Percentiles rank a stretch among this genome's conserved stretches.
These are phyloP conservation scores for Luzula sylvatica DNA, from an alignment of 176 grass and related monocot genomes.

Conservation along the genomic window DNA sequence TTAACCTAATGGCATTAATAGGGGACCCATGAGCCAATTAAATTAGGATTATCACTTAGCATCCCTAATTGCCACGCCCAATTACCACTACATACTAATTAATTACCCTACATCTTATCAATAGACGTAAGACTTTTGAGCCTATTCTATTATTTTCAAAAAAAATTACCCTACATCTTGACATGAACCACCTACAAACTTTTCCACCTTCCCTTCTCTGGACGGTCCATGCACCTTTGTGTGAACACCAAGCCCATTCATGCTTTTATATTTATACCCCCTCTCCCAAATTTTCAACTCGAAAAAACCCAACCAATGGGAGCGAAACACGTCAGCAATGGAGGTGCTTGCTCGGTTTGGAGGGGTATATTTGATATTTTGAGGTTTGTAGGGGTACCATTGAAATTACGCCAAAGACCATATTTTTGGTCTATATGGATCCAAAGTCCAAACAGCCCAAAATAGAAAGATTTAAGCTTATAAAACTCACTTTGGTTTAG, in stretches of 20 bases:
- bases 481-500: constrained; percentile 43
- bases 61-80: constrained; percentile 14
- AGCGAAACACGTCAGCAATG: constrained; percentile 23
- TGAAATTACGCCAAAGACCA: too few species aligned
- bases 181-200: constrained; percentile 65
- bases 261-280: constrained; percentile 11
- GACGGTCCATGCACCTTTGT: constrained; percentile 10
- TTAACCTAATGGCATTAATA: constrained; percentile 17
- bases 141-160: too few species aligned
- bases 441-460: neutral
- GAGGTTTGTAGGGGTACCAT: too few species aligned
- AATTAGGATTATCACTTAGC: constrained; percentile 11
- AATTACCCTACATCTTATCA: too few species aligned
- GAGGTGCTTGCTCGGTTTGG: constrained; percentile 63
- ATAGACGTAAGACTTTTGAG: too few species aligned
- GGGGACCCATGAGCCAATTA: neutral
- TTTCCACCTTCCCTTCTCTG: constrained; percentile 62
- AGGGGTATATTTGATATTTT: too few species aligned
- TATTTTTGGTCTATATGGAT: neutral
- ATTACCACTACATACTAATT: constrained; percentile 8
- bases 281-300: too few species aligned
- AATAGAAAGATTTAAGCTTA: neutral
- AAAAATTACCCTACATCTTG: too few species aligned
- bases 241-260: too few species aligned
- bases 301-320: constrained; percentile 13